Conservation (phyloP, 2,329 filamentous ascomycete species). For the Scedosporium aurantiacum region DNA sequence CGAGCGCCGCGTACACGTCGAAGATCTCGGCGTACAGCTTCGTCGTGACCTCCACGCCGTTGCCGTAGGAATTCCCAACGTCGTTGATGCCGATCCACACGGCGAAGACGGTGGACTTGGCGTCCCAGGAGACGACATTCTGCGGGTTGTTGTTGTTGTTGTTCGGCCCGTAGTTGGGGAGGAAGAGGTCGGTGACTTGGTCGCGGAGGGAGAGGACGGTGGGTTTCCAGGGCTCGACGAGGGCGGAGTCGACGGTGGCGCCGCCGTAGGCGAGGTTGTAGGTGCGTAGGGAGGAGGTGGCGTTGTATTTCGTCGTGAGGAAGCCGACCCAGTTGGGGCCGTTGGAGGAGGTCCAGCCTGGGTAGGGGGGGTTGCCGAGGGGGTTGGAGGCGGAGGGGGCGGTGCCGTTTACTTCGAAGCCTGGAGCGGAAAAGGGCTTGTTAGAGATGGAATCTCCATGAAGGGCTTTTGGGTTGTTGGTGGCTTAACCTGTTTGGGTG, state of each 20-base stretch:
- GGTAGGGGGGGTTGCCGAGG: constrained; percentile 49
- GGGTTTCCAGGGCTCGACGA: constrained; percentile 38
- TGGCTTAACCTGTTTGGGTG: constrained; percentile 15
- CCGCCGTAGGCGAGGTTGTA: constrained; percentile 46
- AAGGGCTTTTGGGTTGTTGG: neutral
- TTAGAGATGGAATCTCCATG: neutral
- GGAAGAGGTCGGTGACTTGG: constrained; percentile 28
- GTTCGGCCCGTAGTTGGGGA: constrained; percentile 13
- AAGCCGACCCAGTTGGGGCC: constrained; percentile 42
- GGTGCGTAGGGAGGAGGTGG: constrained; percentile 27
- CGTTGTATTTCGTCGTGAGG: constrained; percentile 35
- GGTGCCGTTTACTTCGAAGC: constrained; percentile 40
- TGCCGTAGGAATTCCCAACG: constrained; percentile 36
- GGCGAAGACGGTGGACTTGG: constrained; percentile 29
- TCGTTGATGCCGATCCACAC: constrained; percentile 48
- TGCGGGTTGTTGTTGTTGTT: no score
- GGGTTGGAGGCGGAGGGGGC: constrained; percentile 44
- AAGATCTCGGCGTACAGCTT: constrained; percentile 28
- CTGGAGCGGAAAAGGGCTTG: constrained; percentile 15
- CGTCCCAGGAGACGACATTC: constrained; percentile 33
- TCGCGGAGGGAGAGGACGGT: constrained; percentile 37
- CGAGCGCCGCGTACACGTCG: constrained; percentile 28
- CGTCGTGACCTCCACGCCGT: constrained; percentile 17
- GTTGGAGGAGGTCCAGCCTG: constrained; percentile 36
- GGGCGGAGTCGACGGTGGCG: constrained; percentile 37